Conservation (phyloP, 305 asterid species). For the Euphrasia arctica region DNA sequence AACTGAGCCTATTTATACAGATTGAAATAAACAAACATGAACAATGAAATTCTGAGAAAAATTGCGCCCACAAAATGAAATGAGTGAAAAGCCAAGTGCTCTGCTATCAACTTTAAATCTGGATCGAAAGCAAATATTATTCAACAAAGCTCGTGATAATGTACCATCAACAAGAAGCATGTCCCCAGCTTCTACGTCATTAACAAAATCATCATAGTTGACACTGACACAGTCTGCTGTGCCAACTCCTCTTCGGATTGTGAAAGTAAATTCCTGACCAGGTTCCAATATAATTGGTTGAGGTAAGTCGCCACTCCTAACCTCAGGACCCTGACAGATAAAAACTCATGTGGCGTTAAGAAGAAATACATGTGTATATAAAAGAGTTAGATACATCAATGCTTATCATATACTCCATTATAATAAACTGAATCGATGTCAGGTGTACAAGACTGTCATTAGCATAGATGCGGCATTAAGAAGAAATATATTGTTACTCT, state of each 20-base stretch:
- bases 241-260: conserved; percentile 95
- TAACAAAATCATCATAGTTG: conserved; percentile 96
- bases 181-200: conserved; percentile 90
- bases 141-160: background rate
- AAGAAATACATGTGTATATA: conserved; percentile 7
- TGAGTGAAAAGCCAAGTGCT: background rate
- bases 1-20: no score
- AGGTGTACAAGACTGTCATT: background rate
- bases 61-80: background rate
- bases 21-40: no score
- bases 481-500: background rate
- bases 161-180: conserved; percentile 97
- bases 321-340: conserved; percentile 93
- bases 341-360: conserved; percentile 22
- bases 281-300: conserved; percentile 68
- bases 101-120: background rate
- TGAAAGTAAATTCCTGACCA: conserved; percentile 95
- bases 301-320: conserved; percentile 98
- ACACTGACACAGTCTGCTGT: conserved; percentile 87
- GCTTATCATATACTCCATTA: background rate
- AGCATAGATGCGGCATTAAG: background rate
- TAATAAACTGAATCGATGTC: background rate
- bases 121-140: background rate
- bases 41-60: background rate
- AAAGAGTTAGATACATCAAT: background rate